These are phyloP conservation scores for Tetrapisispora pingtungensis DNA, from an alignment of 805 yeast genomes.

Conservation along the genomic window DNA sequence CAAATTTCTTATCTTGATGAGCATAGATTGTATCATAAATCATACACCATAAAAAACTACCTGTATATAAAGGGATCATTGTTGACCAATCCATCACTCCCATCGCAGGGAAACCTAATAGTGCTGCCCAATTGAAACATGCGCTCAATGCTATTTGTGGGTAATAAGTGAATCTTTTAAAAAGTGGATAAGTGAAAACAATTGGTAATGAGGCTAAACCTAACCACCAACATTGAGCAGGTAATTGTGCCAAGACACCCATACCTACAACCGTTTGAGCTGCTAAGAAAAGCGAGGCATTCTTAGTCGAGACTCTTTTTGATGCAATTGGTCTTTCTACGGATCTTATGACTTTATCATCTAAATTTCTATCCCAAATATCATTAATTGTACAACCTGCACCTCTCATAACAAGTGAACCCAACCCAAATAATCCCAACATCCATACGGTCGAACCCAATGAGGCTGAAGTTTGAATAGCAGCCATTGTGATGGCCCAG, in stretches of 20 bases:
- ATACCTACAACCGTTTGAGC: constrained; percentile 70
- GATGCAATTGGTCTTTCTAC: constrained; percentile 88
- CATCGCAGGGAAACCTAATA: constrained; percentile 93
- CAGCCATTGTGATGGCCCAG: constrained; percentile 92
- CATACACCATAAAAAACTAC: constrained; percentile 89
- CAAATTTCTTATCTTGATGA: constrained; percentile 90
- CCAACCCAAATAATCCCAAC: constrained; percentile 64
- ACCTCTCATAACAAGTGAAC: constrained; percentile 88
- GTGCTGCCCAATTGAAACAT: constrained; percentile 90
- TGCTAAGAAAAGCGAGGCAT: constrained; percentile 61
- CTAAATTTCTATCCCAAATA: constrained; percentile 72
- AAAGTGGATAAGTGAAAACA: constrained; percentile 81
- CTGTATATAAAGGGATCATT: constrained; percentile 65
- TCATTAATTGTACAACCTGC: constrained; percentile 97
- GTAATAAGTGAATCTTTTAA: constrained; percentile 89
- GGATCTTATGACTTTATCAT: constrained; percentile 78
- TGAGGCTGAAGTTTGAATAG: constrained; percentile 52
- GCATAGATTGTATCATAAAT: constrained; percentile 94
- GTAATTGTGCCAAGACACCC: constrained; percentile 60
- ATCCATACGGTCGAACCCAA: constrained; percentile 50
- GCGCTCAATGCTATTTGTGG: constrained; percentile 79
- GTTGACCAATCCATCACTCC: constrained; percentile 70
- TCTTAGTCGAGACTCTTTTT: constrained; percentile 59
- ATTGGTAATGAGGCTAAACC: constrained; percentile 75
- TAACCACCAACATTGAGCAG: constrained; percentile 67